Evolutionary conservation across 1,284 basidiomycete species (phyloP), one percentile per base, ranked within the genome.

Genomic region (Malassezia pachydermatis): DNA sequence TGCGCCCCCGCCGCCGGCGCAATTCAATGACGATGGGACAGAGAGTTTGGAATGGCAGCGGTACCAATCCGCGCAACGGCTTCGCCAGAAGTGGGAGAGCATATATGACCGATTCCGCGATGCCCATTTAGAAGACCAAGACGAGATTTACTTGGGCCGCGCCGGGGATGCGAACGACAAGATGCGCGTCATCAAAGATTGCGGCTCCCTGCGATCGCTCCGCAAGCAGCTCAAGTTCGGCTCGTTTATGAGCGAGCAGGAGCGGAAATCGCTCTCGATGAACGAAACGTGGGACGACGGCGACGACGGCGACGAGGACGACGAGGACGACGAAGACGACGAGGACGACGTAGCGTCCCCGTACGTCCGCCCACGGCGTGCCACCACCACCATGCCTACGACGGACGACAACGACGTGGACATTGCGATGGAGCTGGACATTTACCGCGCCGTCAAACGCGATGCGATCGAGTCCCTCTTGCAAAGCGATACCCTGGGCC

Each of bases 91-190:
- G 24, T 70, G 67, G 67, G 65, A 70, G 28, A 49, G 51, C 37
- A 70, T 70, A 32, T 65, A 59, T 35, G 60, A 64, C 20, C 57
- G 59, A 11, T 70, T 66, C 56, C 59, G 62, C 17, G 60, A 66
- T 35, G 65, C 67, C 6, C 67, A 70, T 24, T 23, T 70, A 19
- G 52, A 62, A 20, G 57, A 60, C 17, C 65, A 70, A 43, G 65
- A 67, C 43, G 67, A 70, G 49, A 63, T 70, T n/a, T 59, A 63
- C 30, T 58, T 68, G n/a, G 63, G 65, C 13, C 52, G 58, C n/a
- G 22, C 36, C 28, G 33, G 30, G 13, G 43, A 46, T 27, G 38
- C 52, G 1, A 56, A 60, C 24, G 58, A 65, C 23, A 51, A 55
- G 22, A 51, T 63, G 14, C 54, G 58, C 10, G 40, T 69, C 11